Base-by-base conservation (phyloP, 2,329 filamentous ascomycete genomes). In the Exophiala xenobiotica region DNA sequence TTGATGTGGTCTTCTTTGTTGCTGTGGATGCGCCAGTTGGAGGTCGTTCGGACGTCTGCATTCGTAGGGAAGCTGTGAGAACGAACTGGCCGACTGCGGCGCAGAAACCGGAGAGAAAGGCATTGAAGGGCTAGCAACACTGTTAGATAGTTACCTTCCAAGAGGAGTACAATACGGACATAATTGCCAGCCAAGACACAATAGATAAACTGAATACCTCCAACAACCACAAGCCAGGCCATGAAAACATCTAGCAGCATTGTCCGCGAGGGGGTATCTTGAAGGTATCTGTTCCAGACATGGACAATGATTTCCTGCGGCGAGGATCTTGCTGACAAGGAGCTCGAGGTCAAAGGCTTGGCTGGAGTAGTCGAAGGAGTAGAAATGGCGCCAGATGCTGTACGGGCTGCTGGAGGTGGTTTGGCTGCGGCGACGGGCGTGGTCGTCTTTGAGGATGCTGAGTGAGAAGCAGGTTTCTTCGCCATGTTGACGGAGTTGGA, bases 21-120 rank as follows among this genome's bases (percentile, higher is more conserved):
- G 38, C 44, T 26, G 60, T 37, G 29, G 44, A 59, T 46, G 46
- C 59, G 43, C 45, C 60, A 46, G 29, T n/a, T 4, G 61, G 61
- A 37, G 60, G 49, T 50, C 51, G 40, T 42, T 65, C 65, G 68
- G 89, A 91, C 42, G 91, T 96, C 74, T 99, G 93, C 71, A 97
- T 95, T 58, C 93, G 85, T 63, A 99, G 76, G 75, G 66, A 85
- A 78, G 90, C 89, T 44, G 93, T 96, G 62, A 99, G 82, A 57
- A 99, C 93, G 70, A 99, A 99, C 70, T 99, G 93, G 56, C 93
- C 93, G 58, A 99, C 92, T 1, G 92, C 93, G 12, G 92, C 90
- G 56, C 83, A 85, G 77, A 99, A 99, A 41, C 93, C 95, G 24
- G 91, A 89, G 24, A 99, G 83, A 77, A 99, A 99, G 59, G 95